Evolutionary conservation across 208 protist species (phyloP).

Genomic region (Crithidia thermophila): DNA sequence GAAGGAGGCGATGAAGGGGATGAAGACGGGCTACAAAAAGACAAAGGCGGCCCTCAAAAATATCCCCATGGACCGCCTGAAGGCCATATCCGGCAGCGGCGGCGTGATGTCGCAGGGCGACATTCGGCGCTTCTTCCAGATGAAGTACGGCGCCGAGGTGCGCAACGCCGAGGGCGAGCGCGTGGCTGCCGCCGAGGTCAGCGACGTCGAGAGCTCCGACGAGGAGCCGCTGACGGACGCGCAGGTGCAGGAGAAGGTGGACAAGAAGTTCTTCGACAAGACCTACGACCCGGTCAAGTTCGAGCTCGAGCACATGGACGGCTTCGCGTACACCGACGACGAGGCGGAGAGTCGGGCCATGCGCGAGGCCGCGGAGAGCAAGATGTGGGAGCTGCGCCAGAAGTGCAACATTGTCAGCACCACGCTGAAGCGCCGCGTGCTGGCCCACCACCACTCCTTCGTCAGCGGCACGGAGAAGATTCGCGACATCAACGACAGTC

Average conservation of each 20-base stretch:
- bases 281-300: slow-evolving; percentile 72
- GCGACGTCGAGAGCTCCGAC: slow-evolving; percentile 66
- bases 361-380: slow-evolving; percentile 57
- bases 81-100: slow-evolving; percentile 28
- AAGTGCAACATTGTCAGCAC: slow-evolving; percentile 81
- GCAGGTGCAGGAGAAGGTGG: slow-evolving; percentile 81
- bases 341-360: slow-evolving; percentile 55
- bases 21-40: slow-evolving; percentile 72
- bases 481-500: slow-evolving; percentile 67
- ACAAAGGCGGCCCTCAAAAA: slow-evolving; percentile 73
- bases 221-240: slow-evolving; percentile 79
- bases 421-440: slow-evolving; percentile 82
- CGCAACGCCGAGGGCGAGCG: slow-evolving; percentile 37
- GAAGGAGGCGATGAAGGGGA: slow-evolving; percentile 70
- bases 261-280: slow-evolving; percentile 88
- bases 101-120: slow-evolving; percentile 43
- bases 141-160: slow-evolving; percentile 62
- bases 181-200: slow-evolving; percentile 38
- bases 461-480: slow-evolving; percentile 80
- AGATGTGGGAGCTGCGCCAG: slow-evolving; percentile 58
- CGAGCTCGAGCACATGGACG: slow-evolving; percentile 69
- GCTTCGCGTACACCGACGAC: slow-evolving; percentile 52
- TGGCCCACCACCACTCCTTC: slow-evolving; percentile 72
- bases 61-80: slow-evolving; percentile 53
- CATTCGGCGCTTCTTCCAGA: slow-evolving; percentile 65